These are phyloP conservation scores for Orbilia brochopaga DNA, from an alignment of 2,329 filamentous ascomycete species.

Conservation along the genomic window DNA sequence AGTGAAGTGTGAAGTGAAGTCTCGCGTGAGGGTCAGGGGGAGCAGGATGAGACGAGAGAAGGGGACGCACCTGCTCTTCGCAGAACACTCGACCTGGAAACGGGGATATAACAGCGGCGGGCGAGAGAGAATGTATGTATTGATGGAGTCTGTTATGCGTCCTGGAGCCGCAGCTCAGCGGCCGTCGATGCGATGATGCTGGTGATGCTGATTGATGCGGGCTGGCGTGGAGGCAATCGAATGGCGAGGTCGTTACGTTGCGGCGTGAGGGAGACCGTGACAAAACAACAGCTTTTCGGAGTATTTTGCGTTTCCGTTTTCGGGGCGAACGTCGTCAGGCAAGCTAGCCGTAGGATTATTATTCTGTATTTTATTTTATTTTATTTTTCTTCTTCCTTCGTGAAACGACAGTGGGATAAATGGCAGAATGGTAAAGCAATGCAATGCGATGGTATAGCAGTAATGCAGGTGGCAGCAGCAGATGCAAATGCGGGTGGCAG, in stretches of 20 bases:
- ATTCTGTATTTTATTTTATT: constrained; percentile 8
- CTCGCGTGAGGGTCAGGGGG: not conserved
- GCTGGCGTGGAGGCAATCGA: not conserved
- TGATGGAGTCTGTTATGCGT: too few species aligned
- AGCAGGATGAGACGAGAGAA: not conserved
- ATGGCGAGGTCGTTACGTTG: not conserved
- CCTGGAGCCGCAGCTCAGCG: constrained; percentile 43
- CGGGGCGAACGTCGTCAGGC: too few species aligned
- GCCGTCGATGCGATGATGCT: constrained; percentile 22
- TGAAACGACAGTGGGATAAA: too few species aligned
- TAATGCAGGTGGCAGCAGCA: too few species aligned
- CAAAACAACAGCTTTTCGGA: too few species aligned
- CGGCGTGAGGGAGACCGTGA: not conserved
- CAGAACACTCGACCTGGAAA: constrained; percentile 2
- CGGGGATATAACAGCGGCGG: constrained; percentile 52
- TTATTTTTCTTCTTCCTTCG: not conserved
- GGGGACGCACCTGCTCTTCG: constrained; percentile 1
- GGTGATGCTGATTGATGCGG: constrained; percentile 20
- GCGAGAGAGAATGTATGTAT: constrained; percentile 52
- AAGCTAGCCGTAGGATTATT: constrained; percentile 10
- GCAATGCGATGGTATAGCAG: too few species aligned
- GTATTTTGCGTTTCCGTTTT: too few species aligned
- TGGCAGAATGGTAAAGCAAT: too few species aligned
- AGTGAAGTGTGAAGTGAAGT: not conserved
- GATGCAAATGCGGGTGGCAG: not conserved